Percentiles rank a stretch among this genome's conserved stretches.
Conservation (phyloP, 2,329 filamentous ascomycete species). For the Colletotrichum acutatum region DNA sequence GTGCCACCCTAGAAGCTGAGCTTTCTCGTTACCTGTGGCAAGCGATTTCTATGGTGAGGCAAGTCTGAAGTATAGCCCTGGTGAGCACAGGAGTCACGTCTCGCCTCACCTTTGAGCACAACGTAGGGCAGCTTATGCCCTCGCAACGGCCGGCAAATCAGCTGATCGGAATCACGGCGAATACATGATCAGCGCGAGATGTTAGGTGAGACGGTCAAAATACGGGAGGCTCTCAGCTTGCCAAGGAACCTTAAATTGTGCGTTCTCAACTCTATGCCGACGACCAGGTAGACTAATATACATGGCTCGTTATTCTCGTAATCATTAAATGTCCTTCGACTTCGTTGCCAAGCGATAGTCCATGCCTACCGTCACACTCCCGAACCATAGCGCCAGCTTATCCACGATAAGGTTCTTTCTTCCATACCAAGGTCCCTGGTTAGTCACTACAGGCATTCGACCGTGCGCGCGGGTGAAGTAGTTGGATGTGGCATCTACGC, state of each 20-base stretch:
- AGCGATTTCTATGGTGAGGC: not conserved
- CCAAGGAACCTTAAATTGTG: not conserved
- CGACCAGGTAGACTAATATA: not conserved
- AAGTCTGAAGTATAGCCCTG: not conserved
- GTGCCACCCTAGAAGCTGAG: not conserved
- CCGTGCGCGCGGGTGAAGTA: slow-evolving; percentile 50
- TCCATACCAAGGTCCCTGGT: slow-evolving; percentile 49
- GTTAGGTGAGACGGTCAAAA: not conserved
- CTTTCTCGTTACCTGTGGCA: not conserved
- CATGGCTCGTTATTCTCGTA: slow-evolving; percentile 6
- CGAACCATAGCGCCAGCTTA: slow-evolving; percentile 43
- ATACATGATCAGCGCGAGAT: not conserved
- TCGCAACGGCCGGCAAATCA: not conserved
- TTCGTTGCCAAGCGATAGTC: slow-evolving; percentile 40
- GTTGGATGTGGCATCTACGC: slow-evolving; percentile 43
- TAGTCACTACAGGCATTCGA: slow-evolving; percentile 50
- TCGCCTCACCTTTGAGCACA: not conserved
- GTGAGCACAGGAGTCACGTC: not conserved
- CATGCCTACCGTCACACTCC: slow-evolving; percentile 45
- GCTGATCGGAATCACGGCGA: not conserved
- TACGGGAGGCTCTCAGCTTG: not conserved
- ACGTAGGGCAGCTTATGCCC: not conserved
- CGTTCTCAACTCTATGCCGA: not conserved
- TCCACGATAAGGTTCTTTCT: slow-evolving; percentile 45
- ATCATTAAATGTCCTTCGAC: slow-evolving; percentile 39